Evolutionary conservation across 2,329 filamentous ascomycete species (phyloP), one percentile per base, ranked within the genome.

Genomic region (Gyromitra esculenta): DNA sequence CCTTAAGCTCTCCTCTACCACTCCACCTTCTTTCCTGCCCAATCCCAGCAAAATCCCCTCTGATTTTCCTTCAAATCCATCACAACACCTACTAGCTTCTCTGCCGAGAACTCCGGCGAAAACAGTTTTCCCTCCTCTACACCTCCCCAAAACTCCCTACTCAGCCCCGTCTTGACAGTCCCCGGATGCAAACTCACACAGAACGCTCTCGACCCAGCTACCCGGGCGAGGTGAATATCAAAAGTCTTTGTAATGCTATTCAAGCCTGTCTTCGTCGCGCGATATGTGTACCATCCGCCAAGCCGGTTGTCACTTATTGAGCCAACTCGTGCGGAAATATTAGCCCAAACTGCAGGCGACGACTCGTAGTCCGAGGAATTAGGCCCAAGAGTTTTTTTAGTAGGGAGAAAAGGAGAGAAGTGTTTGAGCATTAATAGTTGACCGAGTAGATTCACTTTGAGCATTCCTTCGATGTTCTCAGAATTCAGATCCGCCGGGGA

Each of bases 231-330:
- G 81, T 90, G 88, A 37, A 91, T 86, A 82, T 96, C 92, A 77
- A 93, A 89, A 5, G 88, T 91, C 83, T 90, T 92, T 6, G 89
- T 88, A 11, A 93, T 74, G 81, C 90, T 90, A 79, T 90, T 93
- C 2, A 95, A 89, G 1, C 87, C 92, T 0, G 92, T 89, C 83
- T 96, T 96, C 68, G 88, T 91, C 6, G 91, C 88, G 13, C 93
- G 89, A 83, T 96, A 96, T 72, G 87, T 89, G 83, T 93, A 96
- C 93, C 92, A 96, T 0, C 93, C 93, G 1, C 92, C 93, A 0
- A 90, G 85, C 1, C 84, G 82, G 81, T 96, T 95, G 59, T 77
- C 67, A 8, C 15, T 85, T 25, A 91, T 91, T 41, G 88, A 91
- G 8, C 92, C 92, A 0, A 96, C 91, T 56, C 93, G 89, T 1